phyloP scores from a whole-genome alignment of 345 rosid species.

The Dipteronia sinensis region DNA sequence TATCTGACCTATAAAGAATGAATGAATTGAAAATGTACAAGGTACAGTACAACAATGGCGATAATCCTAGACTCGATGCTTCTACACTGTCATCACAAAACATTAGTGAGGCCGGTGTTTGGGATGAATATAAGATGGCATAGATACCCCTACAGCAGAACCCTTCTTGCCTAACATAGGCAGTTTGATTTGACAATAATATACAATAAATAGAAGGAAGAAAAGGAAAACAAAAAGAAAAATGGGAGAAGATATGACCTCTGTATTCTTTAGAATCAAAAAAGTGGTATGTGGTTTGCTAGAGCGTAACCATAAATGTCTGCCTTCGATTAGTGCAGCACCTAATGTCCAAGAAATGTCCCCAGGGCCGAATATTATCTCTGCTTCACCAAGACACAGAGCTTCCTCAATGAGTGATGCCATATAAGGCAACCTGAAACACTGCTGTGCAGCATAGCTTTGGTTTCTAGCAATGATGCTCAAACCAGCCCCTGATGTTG shows the following conservation, averaged over 20 bases:
- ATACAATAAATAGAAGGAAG: constrained; percentile 36
- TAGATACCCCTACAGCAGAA: constrained; percentile 25
- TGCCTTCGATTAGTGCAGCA: constrained; percentile 55
- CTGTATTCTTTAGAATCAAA: constrained; percentile 18
- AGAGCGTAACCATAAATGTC: constrained; percentile 30
- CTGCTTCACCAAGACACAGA: constrained; percentile 36
- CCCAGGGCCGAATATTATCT: constrained; percentile 55
- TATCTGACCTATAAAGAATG: constrained; percentile 25
- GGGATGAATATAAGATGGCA: constrained; percentile 42
- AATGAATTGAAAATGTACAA: constrained; percentile 19
- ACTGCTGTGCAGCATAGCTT: constrained; percentile 36
- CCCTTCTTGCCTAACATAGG: constrained; percentile 47
- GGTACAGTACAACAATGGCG: neutral
- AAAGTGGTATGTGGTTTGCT: constrained; percentile 10
- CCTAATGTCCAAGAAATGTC: constrained; percentile 68
- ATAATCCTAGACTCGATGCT: neutral
- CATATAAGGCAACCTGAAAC: constrained; percentile 51
- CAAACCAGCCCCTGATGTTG: constrained; percentile 29
- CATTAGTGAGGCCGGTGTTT: constrained; percentile 39
- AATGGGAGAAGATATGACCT: constrained; percentile 35
- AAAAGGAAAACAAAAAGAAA: constrained; percentile 40
- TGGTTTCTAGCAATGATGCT: constrained; percentile 22
- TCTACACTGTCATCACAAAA: neutral
- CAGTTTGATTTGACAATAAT: constrained; percentile 44
- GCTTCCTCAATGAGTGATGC: constrained; percentile 47